Conservation (phyloP, 805 yeast genomes). For the Metschnikowia lochheadii region DNA sequence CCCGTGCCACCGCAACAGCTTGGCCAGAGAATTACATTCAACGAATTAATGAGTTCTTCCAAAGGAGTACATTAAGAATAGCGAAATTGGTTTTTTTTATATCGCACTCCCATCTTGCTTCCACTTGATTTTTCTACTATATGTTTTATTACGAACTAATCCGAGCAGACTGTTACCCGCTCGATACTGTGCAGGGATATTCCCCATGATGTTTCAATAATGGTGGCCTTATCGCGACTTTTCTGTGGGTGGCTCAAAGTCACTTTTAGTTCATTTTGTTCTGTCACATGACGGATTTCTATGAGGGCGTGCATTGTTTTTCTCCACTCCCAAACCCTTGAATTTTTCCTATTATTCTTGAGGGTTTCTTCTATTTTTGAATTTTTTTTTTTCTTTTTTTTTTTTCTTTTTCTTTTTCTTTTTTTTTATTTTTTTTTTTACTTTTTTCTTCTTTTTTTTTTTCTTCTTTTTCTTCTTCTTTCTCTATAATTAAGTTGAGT, state of each 20-base stretch:
- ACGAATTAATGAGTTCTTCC: slow-evolving; percentile 34
- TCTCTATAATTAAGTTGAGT: background rate
- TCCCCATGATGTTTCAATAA: background rate
- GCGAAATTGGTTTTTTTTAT: background rate
- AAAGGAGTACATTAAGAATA: slow-evolving; percentile 5
- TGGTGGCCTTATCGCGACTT: background rate
- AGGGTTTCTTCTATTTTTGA: slow-evolving; percentile 2
- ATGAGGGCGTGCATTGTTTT: background rate
- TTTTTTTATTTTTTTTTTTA: slow-evolving; percentile 9
- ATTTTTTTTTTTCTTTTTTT: slow-evolving; percentile 2
- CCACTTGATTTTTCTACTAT: background rate
- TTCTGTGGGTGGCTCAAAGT: background rate
- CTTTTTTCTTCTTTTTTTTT: slow-evolving; percentile 7
- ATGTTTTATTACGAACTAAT: background rate
- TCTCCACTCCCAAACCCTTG: background rate
- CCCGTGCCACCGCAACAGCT: slow-evolving; percentile 6
- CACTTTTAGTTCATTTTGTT: background rate
- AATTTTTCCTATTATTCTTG: background rate
- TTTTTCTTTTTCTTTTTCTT: slow-evolving; percentile 5
- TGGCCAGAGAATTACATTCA: slow-evolving; percentile 29
- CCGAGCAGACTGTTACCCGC: background rate
- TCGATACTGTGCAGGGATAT: background rate
- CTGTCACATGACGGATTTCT: background rate
- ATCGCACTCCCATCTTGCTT: background rate
- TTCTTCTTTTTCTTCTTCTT: background rate